Evolutionary conservation across 768 basidiomycete genomes (phyloP), one percentile per base, ranked within the genome.

Genomic region (Flagelloscypha sp.): DNA sequence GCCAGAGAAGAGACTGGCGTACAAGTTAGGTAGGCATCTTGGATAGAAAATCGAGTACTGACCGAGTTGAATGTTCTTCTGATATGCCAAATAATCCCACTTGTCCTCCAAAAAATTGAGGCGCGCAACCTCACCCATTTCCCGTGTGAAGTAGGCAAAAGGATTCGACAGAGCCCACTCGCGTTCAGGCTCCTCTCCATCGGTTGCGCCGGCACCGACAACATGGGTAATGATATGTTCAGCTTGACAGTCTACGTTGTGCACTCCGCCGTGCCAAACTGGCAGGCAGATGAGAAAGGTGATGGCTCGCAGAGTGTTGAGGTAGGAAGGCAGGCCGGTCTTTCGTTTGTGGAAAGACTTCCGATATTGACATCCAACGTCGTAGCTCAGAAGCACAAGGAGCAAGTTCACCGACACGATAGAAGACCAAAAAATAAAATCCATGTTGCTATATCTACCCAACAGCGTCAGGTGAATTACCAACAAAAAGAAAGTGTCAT

Each of bases 61-160:
- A 58, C 52, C 49, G 3, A 62, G 22, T 11, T 35, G 30, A 4
- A 47, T 24, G 1, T 45, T 29, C 31, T 58, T 60, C 12, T 36
- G 33, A 51, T 54, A 59, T 27, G 60, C 60, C 30, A 41, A 47
- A 18, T 47, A 42, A 1, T 40, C 46, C 35, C 51, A 59, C 16
- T 55, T 53, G 18, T 48, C 47, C 32, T 58, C 52, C 2, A 62
- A 21, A 0, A 37, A 42, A 17, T 58, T 54, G 0, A 44, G 38
- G 2, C 54, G 38, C 4, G 48, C 49, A 2, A 56, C 57, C 5
- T 55, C 52, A 6, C 58, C 60, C 63, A 66, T 65, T 44, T 61
- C 60, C 19, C 45, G 40, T 1, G 58, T 61, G 24, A 58, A 57
- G 6, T 36, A 16, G 7, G 59, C 49, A 0, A 52, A 19, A 0